Evolutionary conservation across 257 asterid species (phyloP).

Genomic region (Jaltomata sinuosa): DNA sequence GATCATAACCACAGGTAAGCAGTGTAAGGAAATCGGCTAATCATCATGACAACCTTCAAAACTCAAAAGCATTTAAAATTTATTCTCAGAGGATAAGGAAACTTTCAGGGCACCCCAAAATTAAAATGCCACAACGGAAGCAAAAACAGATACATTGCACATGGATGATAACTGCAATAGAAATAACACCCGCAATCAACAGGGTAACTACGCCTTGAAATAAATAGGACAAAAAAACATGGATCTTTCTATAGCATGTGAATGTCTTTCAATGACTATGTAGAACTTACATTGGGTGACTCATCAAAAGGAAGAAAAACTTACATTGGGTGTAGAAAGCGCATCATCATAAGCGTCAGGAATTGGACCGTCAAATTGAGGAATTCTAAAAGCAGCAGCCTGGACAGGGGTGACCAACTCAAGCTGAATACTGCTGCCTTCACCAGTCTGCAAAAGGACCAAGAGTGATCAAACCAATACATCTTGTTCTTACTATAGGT

Average conservation of each 20-base stretch:
- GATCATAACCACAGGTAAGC: not conserved
- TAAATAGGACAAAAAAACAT: not conserved
- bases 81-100: not conserved
- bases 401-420: constrained; percentile 8
- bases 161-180: not conserved
- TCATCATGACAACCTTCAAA: not conserved
- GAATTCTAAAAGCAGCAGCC: constrained; percentile 31
- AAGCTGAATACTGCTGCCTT: constrained; percentile 18
- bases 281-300: not conserved
- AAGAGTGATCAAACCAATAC: not conserved
- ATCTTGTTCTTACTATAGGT: not conserved
- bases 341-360: constrained; percentile 85
- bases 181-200: not conserved
- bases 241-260: not conserved
- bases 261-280: not conserved
- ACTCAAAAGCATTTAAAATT: not conserved
- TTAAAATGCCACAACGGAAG: not conserved
- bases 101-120: not conserved
- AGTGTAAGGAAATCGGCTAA: not conserved
- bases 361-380: constrained; percentile 81
- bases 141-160: not conserved
- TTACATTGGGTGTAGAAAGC: constrained; percentile 86
- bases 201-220: not conserved
- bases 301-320: constrained; percentile 9
- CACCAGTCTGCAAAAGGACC: constrained; percentile 31